A percentile compares a stretch with the other conserved stretches of the same genome.
These are phyloP conservation scores for Schwanniomyces pseudopolymorphus DNA, from an alignment of 805 yeast genomes.

Conservation along the genomic window DNA sequence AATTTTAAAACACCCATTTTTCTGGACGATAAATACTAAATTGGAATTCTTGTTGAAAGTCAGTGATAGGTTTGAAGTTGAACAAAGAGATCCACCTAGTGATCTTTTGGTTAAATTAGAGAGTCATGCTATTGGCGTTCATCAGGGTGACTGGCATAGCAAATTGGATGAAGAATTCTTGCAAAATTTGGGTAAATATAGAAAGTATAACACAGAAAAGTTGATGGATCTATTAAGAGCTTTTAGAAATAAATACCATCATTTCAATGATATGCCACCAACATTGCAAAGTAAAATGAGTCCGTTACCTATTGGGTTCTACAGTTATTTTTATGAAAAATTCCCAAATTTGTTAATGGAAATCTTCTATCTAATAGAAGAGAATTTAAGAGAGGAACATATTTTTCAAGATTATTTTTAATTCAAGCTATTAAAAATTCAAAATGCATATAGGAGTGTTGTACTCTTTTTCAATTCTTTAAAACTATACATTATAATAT, in stretches of 20 bases:
- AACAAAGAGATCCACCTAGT: constrained; percentile 77
- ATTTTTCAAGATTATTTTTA: constrained; percentile 44
- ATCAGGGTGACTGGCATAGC: constrained; percentile 72
- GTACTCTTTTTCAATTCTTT: neutral
- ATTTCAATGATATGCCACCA: constrained; percentile 83
- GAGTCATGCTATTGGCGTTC: constrained; percentile 44
- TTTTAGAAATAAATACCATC: constrained; percentile 90
- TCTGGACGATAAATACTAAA: constrained; percentile 75
- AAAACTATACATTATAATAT: constrained; percentile 1
- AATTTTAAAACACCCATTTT: constrained; percentile 81
- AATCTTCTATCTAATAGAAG: constrained; percentile 61
- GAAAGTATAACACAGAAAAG: constrained; percentile 79
- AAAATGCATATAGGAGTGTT: constrained; percentile 8
- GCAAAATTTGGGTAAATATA: constrained; percentile 83
- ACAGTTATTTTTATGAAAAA: constrained; percentile 65
- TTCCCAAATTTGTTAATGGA: constrained; percentile 82
- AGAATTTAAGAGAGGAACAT: constrained; percentile 62
- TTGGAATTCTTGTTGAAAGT: constrained; percentile 82
- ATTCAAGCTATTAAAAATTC: neutral
- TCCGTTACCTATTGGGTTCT: constrained; percentile 82
- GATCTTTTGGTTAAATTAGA: constrained; percentile 58
- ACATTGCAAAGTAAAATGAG: constrained; percentile 65
- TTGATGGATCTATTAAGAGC: constrained; percentile 87
- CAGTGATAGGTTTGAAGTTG: constrained; percentile 88
- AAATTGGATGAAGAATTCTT: constrained; percentile 71